phyloP scores from a whole-genome alignment of 768 basidiomycete species.

The Sistotremastrum niveocremeum region DNA sequence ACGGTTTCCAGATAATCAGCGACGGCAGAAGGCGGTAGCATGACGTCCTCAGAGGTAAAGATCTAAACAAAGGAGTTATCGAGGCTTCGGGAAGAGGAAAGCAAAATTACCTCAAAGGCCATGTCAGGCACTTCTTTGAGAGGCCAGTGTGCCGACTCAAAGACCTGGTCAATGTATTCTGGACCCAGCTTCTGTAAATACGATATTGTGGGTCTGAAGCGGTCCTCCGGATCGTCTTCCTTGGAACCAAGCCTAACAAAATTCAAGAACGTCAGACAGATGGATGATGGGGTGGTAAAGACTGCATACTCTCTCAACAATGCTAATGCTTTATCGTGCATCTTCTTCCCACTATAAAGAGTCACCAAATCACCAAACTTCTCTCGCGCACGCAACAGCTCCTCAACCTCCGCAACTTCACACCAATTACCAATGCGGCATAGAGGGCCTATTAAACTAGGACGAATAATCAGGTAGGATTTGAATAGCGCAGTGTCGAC shows the following conservation, averaged over 20 bases:
- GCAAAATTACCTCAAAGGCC: slow-evolving; percentile 52
- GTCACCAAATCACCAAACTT: slow-evolving; percentile 86
- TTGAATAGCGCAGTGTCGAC: slow-evolving; percentile 95
- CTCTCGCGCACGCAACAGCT: slow-evolving; percentile 68
- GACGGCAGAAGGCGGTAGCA: slow-evolving; percentile 67
- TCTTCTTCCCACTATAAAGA: slow-evolving; percentile 87
- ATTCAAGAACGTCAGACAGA: not conserved
- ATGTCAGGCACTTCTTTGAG: slow-evolving; percentile 60
- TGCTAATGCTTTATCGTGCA: slow-evolving; percentile 80
- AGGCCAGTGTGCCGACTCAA: slow-evolving; percentile 74
- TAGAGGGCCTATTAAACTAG: slow-evolving; percentile 68
- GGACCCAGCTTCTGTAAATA: slow-evolving; percentile 88
- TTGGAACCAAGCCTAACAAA: slow-evolving; percentile 59
- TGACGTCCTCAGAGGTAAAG: slow-evolving; percentile 90
- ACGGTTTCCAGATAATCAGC: slow-evolving; percentile 67
- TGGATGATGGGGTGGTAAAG: not conserved
- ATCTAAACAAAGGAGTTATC: slow-evolving; percentile 37
- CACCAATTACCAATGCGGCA: slow-evolving; percentile 95
- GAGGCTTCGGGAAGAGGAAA: not conserved
- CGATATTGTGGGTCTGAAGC: slow-evolving; percentile 67
- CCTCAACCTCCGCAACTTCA: slow-evolving; percentile 89
- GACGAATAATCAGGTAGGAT: slow-evolving; percentile 72
- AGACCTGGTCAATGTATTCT: slow-evolving; percentile 68
- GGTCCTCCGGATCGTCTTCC: slow-evolving; percentile 65
- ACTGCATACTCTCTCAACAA: slow-evolving; percentile 68